A percentile compares a stretch with the other conserved stretches of the same genome.
These are phyloP conservation scores for Thuja plicata DNA, from an alignment of 83 land plant genomes.

Conservation along the genomic window DNA sequence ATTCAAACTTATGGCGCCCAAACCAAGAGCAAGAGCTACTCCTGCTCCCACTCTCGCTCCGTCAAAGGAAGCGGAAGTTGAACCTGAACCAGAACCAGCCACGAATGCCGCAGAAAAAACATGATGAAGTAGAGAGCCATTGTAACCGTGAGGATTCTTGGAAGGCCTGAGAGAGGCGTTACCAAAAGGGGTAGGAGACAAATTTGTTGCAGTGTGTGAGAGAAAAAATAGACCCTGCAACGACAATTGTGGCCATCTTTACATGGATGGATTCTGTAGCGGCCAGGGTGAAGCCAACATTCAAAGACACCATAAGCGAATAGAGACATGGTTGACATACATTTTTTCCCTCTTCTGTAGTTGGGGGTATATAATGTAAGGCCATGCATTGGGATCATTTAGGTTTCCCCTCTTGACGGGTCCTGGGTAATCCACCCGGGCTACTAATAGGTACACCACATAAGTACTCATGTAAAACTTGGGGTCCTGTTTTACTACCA, in stretches of 20 bases:
- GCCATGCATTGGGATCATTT: too few species aligned
- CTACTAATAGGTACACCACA: too few species aligned
- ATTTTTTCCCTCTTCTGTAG: too few species aligned
- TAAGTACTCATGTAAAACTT: too few species aligned
- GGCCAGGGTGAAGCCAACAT: conserved; percentile 66
- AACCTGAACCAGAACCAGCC: background rate
- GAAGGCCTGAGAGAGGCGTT: background rate
- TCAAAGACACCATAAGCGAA: conserved; percentile 69
- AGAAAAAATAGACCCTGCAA: conserved; percentile 62
- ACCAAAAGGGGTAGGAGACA: conserved; percentile 16
- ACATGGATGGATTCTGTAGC: conserved; percentile 64
- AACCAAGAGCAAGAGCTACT: background rate
- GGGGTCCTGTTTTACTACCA: too few species aligned
- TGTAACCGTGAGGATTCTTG: background rate
- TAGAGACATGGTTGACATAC: too few species aligned
- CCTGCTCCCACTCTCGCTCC: background rate
- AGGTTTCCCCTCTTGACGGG: too few species aligned
- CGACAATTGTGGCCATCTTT: conserved; percentile 57
- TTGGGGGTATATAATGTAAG: too few species aligned
- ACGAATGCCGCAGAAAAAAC: background rate
- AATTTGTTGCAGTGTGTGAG: conserved; percentile 57
- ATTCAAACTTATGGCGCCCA: background rate
- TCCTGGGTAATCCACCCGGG: too few species aligned
- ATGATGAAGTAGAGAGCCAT: conserved; percentile 1
- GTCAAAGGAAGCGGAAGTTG: background rate